phyloP scores from a whole-genome alignment of 495 filamentous ascomycete genomes.

The Penicillium riverlandense region DNA sequence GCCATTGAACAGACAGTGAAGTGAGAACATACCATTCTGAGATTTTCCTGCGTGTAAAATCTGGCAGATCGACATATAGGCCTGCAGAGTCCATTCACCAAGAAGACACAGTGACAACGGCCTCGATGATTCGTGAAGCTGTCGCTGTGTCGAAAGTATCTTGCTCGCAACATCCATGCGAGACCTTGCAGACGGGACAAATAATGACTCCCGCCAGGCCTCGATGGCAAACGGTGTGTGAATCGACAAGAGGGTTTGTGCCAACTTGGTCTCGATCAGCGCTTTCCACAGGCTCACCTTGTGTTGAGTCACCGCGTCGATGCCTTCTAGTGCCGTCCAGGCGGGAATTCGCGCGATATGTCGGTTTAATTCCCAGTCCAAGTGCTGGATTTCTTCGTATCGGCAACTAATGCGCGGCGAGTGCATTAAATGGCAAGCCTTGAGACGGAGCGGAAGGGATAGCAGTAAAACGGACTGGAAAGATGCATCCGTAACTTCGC shows the following conservation, averaged over 20 bases:
- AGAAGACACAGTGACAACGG: conserved; percentile 30
- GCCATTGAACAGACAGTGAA: not conserved
- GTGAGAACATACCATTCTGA: not conserved
- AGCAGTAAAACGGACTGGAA: conserved; percentile 26
- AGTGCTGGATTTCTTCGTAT: conserved; percentile 36
- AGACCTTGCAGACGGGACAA: conserved; percentile 30
- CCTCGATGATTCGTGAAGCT: conserved; percentile 25
- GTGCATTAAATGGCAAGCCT: conserved; percentile 32
- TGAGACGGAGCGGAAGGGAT: conserved; percentile 31
- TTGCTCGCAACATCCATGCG: conserved; percentile 32
- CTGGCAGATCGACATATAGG: conserved; percentile 32
- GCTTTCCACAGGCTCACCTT: conserved; percentile 26
- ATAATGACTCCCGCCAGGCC: conserved; percentile 26
- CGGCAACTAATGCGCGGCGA: conserved; percentile 35
- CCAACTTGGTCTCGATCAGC: conserved; percentile 29
- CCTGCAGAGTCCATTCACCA: conserved; percentile 37
- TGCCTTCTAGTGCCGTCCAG: conserved; percentile 19
- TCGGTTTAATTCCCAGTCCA: conserved; percentile 34
- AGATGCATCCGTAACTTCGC: conserved; percentile 31
- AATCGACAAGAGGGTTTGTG: conserved; percentile 29
- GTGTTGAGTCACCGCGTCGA: conserved; percentile 18
- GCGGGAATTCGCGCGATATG: conserved; percentile 29
- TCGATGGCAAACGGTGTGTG: conserved; percentile 41
- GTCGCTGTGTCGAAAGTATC: conserved; percentile 32
- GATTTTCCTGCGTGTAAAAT: conserved; percentile 21